Evolutionary conservation across 2,329 filamentous ascomycete species (phyloP).

Genomic region (Alternaria tenuissima): DNA sequence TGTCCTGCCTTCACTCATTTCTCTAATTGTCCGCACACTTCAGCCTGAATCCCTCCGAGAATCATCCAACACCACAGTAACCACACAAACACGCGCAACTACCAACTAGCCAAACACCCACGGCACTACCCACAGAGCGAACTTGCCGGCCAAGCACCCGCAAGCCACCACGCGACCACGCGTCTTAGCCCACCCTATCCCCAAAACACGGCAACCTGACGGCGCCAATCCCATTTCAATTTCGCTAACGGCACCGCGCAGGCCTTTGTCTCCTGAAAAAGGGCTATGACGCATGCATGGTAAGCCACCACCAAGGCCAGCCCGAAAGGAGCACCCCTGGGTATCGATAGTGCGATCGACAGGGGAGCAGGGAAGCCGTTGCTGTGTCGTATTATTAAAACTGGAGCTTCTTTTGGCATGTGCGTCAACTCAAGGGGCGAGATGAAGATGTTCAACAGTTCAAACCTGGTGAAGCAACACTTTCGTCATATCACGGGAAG

Average conservation of each 20-base stretch:
- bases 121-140: conserved; percentile 8
- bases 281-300: conserved; percentile 10
- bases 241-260: conserved; percentile 2
- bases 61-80: not conserved
- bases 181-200: conserved; percentile 1
- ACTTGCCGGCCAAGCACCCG: conserved; percentile 11
- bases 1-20: not conserved
- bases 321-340: not conserved
- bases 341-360: conserved; percentile 32
- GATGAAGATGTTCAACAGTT: conserved; percentile 20
- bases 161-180: conserved; percentile 12
- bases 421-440: conserved; percentile 1
- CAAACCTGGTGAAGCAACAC: not conserved
- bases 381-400: not conserved
- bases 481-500: not conserved
- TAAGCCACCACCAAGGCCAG: not conserved
- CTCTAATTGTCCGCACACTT: not conserved
- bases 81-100: not conserved
- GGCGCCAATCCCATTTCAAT: conserved; percentile 2
- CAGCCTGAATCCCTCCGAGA: conserved; percentile 4
- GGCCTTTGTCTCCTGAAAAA: not conserved
- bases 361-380: conserved; percentile 23
- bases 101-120: not conserved
- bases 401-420: conserved; percentile 7
- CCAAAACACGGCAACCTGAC: conserved; percentile 2